Evolutionary conservation across 2,329 filamentous ascomycete genomes (phyloP).

Genomic region (Sporothrix pseudoabietina): DNA sequence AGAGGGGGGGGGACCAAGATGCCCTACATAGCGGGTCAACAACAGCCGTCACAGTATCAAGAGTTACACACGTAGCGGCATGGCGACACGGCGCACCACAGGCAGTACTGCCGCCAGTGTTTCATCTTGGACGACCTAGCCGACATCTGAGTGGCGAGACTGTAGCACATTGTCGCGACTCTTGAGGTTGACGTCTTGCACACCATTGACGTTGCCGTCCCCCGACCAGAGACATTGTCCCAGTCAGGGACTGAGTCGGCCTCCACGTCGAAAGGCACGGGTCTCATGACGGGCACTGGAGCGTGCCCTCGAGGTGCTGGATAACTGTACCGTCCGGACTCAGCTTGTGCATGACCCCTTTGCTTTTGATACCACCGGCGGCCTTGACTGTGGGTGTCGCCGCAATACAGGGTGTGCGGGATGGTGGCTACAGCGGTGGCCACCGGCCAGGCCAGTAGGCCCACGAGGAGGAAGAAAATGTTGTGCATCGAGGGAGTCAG

Average conservation of each 20-base stretch:
- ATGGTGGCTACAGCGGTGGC: neutral
- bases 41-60: neutral
- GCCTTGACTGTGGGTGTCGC: neutral
- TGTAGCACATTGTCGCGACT: neutral
- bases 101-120: neutral
- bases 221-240: neutral
- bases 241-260: neutral
- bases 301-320: conserved; percentile 5
- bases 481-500: neutral
- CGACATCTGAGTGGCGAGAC: no score
- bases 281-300: neutral
- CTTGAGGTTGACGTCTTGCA: neutral
- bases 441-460: neutral
- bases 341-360: neutral
- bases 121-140: neutral
- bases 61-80: conserved; percentile 7
- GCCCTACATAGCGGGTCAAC: neutral
- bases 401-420: neutral
- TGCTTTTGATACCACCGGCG: neutral
- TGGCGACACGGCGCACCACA: neutral
- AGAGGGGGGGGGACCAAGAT: no score
- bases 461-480: neutral
- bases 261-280: no score
- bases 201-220: neutral
- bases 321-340: neutral